phyloP scores from a whole-genome alignment of 331 rosid species.

The Cucumis variabilis region DNA sequence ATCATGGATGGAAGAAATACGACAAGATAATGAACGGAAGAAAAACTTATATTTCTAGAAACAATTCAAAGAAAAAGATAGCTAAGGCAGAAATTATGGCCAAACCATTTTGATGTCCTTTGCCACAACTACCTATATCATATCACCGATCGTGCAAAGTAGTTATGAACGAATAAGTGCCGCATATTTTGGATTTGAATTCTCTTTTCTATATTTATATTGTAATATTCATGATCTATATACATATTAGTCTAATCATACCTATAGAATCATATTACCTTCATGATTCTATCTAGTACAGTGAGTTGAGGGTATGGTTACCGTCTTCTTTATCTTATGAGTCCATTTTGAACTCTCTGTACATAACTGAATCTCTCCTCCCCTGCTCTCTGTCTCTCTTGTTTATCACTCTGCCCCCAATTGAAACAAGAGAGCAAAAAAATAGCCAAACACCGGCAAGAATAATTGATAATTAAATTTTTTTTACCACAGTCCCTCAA shows the following conservation, averaged over 20 bases:
- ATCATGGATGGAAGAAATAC: neutral
- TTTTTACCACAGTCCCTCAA: neutral
- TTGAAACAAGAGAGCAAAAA: neutral
- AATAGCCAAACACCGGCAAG: neutral
- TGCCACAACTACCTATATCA: neutral
- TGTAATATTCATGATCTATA: neutral
- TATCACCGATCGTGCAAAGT: neutral
- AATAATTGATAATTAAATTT: too few species aligned
- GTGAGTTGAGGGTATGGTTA: neutral
- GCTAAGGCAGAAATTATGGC: neutral
- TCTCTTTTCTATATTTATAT: neutral
- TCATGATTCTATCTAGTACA: neutral
- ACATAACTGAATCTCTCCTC: neutral
- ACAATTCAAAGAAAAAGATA: neutral
- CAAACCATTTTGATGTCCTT: neutral
- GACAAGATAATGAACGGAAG: neutral
- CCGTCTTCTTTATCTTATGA: neutral
- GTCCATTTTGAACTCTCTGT: neutral
- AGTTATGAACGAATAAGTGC: neutral
- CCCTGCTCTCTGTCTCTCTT: neutral
- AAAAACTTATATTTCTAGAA: neutral
- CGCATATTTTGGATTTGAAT: neutral
- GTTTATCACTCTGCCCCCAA: neutral
- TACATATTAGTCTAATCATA: neutral
- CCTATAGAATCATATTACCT: neutral